Evolutionary conservation across 108 stramenopile genomes (phyloP).

Genomic region (Craspedostauros australis): DNA sequence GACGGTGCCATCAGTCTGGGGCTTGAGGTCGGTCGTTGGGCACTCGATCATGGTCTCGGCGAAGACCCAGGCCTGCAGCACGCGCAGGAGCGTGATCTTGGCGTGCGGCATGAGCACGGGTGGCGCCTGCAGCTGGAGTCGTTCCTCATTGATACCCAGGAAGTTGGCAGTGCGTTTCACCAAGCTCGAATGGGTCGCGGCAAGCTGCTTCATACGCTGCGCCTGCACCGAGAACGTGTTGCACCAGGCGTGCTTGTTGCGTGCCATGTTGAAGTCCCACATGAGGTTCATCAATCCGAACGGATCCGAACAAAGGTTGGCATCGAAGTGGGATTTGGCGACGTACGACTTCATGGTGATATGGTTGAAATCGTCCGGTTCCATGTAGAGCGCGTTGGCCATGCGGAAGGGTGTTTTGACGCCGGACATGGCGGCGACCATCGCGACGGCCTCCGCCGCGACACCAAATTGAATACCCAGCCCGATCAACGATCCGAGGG

Average conservation of each 20-base stretch:
- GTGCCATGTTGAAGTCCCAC: slow-evolving; percentile 36
- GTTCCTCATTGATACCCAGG: slow-evolving; percentile 25
- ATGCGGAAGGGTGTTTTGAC: slow-evolving; percentile 76
- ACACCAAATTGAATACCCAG: slow-evolving; percentile 85
- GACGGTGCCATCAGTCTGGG: slow-evolving; percentile 10
- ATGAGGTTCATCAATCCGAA: slow-evolving; percentile 63
- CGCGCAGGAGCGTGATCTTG: slow-evolving; percentile 53
- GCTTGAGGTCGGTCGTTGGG: slow-evolving; percentile 6
- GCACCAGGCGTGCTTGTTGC: slow-evolving; percentile 32
- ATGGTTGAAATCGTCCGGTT: slow-evolving; percentile 44
- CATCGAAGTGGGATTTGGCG: slow-evolving; percentile 60
- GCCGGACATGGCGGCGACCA: slow-evolving; percentile 72
- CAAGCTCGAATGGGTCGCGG: slow-evolving; percentile 42
- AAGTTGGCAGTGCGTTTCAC: slow-evolving; percentile 54
- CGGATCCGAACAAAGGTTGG: slow-evolving; percentile 76
- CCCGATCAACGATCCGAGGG: slow-evolving; percentile 70
- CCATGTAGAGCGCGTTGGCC: slow-evolving; percentile 59
- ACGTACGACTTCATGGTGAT: slow-evolving; percentile 41
- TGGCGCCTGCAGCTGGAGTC: slow-evolving; percentile 38
- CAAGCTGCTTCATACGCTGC: slow-evolving; percentile 40
- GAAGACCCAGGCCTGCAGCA: slow-evolving; percentile 74
- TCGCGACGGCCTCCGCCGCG: slow-evolving; percentile 68
- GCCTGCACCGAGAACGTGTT: slow-evolving; percentile 31
- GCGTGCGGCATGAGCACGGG: slow-evolving; percentile 45
- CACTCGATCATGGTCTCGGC: slow-evolving; percentile 58